Base-by-base conservation (phyloP, 768 basidiomycete genomes). In the Epithele typhae region DNA sequence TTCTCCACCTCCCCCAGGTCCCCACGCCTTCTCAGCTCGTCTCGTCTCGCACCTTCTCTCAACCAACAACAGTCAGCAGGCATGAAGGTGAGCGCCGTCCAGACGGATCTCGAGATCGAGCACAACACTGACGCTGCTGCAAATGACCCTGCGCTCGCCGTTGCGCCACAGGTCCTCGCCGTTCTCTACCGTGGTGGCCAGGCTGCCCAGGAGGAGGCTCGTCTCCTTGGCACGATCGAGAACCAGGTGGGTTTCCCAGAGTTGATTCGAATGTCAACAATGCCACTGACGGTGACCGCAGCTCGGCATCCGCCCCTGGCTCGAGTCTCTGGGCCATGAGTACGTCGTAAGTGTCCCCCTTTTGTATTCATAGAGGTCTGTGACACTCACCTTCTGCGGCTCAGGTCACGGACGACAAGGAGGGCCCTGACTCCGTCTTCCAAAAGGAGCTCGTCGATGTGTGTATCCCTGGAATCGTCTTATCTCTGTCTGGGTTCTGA, bases 381-480 rank as follows among this genome's bases (percentile, higher is more conserved):
- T 37, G 34, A 15, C 41, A 30, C 17, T 30, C 32, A 25, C 24
- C 32, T 27, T 21, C 10, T 33, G 15, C n/a, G 4, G 4, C 23
- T 4, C 54, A 86, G 84, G 84, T 87, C 40, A 81, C 84, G 19
- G 82, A 81, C 66, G 79, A 78, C 72, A 92, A 92, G 66, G 91
- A 92, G 61, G 91, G 90, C 22, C 69, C 83, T 7, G 75, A 84
- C 63, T 87, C 84, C 45, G 82, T 77, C 56, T 90, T 92, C 72
- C 81, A 89, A 63, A 90, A 87, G 65, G 77, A 92, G 65, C 75
- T 92, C 45, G 76, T 76, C 38, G 87, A 89, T 64, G 87, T 89
- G 62, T 43, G 84, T 68, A 18, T 36, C 9, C 17, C 17, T 19
- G 18, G n/a, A n/a, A n/a, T n/a, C n/a, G n/a, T n/a, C 22, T 19